Conservation (phyloP, 106 monocot species). For the Phalaenopsis aphrodite region DNA sequence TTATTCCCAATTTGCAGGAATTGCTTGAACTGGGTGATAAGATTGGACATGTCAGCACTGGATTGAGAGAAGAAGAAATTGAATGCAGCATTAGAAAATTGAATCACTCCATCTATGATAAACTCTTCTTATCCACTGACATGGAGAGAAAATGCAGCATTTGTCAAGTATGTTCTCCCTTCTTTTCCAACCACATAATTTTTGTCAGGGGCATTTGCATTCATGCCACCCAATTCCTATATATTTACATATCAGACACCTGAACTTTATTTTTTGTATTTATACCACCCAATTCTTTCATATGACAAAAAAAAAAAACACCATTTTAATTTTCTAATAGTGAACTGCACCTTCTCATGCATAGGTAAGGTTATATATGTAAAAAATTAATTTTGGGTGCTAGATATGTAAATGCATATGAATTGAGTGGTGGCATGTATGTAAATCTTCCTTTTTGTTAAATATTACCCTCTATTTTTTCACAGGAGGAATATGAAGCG, state of each 20-base stretch:
- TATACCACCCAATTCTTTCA: no score
- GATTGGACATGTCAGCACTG: constrained; percentile 90
- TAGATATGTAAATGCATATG: no score
- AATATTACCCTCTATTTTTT: constrained; percentile 15
- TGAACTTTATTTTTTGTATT: no score
- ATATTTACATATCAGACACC: no score
- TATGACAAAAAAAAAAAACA: no score
- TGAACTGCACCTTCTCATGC: no score
- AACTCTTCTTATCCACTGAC: constrained; percentile 29
- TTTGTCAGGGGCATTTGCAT: no score
- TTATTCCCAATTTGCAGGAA: constrained; percentile 38
- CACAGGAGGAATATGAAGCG: constrained; percentile 84
- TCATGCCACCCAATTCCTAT: no score
- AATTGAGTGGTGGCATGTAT: no score
- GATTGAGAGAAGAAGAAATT: constrained; percentile 94
- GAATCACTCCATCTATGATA: constrained; percentile 35
- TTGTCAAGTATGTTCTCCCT: constrained; percentile 55
- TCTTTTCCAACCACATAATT: not conserved
- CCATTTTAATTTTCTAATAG: no score
- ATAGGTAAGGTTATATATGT: no score
- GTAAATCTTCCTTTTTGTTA: constrained; percentile 54
- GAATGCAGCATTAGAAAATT: constrained; percentile 40
- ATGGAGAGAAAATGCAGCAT: constrained; percentile 78
- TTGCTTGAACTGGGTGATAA: constrained; percentile 84
- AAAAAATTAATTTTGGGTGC: no score